Conservation (phyloP, 805 yeast genomes). For the Barnettozyma vustinii region DNA sequence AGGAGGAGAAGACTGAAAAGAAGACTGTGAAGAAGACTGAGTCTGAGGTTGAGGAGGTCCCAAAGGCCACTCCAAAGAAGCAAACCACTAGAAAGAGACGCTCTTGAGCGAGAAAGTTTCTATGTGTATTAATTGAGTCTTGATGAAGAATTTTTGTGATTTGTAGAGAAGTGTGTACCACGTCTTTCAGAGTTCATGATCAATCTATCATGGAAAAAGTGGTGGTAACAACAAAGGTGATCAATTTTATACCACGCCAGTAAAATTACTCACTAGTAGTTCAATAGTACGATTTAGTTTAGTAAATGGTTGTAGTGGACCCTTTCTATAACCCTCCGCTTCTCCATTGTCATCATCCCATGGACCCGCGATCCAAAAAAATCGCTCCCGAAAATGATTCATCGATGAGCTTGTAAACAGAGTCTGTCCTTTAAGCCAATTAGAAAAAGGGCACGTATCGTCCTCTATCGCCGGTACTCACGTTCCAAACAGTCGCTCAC, state of each 20-base stretch:
- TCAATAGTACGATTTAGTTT: too few species aligned
- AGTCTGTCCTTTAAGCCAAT: not conserved
- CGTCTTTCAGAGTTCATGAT: too few species aligned
- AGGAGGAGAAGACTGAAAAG: not conserved
- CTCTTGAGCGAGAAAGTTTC: not conserved
- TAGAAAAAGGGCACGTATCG: not conserved
- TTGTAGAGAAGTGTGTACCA: too few species aligned
- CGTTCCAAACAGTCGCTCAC: not conserved
- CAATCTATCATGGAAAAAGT: too few species aligned
- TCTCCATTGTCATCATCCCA: not conserved
- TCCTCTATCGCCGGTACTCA: not conserved
- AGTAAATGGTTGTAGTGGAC: not conserved
- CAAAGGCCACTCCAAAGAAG: not conserved
- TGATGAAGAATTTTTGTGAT: too few species aligned
- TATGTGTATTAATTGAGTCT: not conserved
- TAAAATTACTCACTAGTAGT: too few species aligned
- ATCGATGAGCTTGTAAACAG: not conserved
- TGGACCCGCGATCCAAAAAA: not conserved
- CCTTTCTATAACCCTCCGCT: not conserved
- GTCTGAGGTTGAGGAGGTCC: not conserved
- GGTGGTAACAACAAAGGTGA: too few species aligned
- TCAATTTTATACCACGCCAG: too few species aligned
- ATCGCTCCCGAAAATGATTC: not conserved
- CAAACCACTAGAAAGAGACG: slow-evolving; percentile 13
- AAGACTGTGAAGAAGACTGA: not conserved